These are phyloP conservation scores for Tulasnella sp. DNA, from an alignment of 768 basidiomycete genomes.

Conservation along the genomic window DNA sequence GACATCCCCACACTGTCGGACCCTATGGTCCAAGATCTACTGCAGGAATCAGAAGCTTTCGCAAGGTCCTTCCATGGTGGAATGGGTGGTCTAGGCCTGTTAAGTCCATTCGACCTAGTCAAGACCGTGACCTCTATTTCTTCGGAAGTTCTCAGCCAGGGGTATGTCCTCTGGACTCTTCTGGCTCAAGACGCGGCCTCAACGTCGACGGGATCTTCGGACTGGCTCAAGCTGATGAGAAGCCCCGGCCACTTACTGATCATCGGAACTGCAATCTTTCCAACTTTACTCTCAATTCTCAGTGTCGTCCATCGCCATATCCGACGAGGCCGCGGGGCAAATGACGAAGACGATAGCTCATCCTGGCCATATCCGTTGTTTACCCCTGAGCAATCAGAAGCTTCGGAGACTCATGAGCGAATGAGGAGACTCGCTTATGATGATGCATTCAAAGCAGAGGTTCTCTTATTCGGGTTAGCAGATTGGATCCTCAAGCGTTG, in stretches of 20 bases:
- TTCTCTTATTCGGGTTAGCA: constrained; percentile 61
- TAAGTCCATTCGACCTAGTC: constrained; percentile 69
- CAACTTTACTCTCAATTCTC: constrained; percentile 12
- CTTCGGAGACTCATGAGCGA: constrained; percentile 57
- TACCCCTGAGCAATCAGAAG: constrained; percentile 44
- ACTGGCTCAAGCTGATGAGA: background rate
- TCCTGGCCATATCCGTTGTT: constrained; percentile 33
- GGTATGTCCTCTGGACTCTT: constrained; percentile 1
- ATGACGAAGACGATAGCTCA: constrained; percentile 21
- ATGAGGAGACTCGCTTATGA: constrained; percentile 64
- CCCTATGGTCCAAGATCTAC: constrained; percentile 56
- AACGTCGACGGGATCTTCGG: background rate
- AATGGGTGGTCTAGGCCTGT: constrained; percentile 53
- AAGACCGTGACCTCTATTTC: constrained; percentile 50
- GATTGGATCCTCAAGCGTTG: constrained; percentile 76
- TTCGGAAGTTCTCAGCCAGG: constrained; percentile 13
- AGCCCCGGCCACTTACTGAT: constrained; percentile 7
- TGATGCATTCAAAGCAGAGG: constrained; percentile 55
- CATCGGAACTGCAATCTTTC: constrained; percentile 16
- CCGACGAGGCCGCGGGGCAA: background rate
- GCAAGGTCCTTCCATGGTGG: constrained; percentile 64
- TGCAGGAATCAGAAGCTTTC: constrained; percentile 79
- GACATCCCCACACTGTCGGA: constrained; percentile 70
- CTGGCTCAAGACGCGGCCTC: background rate
- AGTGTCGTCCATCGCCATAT: constrained; percentile 2